phyloP scores from a whole-genome alignment of 495 filamentous ascomycete genomes.

The Penicillium crystallinum region DNA sequence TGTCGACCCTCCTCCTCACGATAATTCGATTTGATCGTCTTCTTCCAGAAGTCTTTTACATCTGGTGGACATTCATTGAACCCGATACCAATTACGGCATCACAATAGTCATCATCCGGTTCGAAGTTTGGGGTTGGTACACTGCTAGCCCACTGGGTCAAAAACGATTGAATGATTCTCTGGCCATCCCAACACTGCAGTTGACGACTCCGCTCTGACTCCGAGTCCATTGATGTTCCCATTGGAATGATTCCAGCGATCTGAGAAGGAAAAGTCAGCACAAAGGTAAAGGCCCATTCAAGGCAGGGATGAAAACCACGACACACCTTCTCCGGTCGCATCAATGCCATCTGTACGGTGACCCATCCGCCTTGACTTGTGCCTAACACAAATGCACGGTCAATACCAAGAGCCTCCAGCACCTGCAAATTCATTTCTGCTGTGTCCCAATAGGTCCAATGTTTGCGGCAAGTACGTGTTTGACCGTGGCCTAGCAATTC shows the following conservation, averaged over 20 bases:
- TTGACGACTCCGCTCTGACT: slow-evolving; percentile 48
- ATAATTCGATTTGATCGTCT: slow-evolving; percentile 51
- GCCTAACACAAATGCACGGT: slow-evolving; percentile 53
- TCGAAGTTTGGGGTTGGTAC: slow-evolving; percentile 48
- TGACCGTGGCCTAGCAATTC: slow-evolving; percentile 50
- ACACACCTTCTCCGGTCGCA: slow-evolving; percentile 52
- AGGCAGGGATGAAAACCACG: too few species aligned
- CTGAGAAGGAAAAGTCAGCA: too few species aligned
- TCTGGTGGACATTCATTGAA: slow-evolving; percentile 40
- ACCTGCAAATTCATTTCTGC: slow-evolving; percentile 48
- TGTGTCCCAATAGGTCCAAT: slow-evolving; percentile 51
- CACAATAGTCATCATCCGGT: slow-evolving; percentile 49
- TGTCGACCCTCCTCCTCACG: slow-evolving; percentile 52
- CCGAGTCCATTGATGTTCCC: slow-evolving; percentile 59
- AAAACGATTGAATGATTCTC: slow-evolving; percentile 32
- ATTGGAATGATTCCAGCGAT: slow-evolving; percentile 56
- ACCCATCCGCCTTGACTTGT: slow-evolving; percentile 64
- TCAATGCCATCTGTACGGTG: slow-evolving; percentile 52
- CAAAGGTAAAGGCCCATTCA: too few species aligned
- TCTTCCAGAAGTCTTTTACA: slow-evolving; percentile 46
- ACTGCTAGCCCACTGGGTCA: slow-evolving; percentile 43
- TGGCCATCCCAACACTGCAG: slow-evolving; percentile 55
- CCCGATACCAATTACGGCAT: slow-evolving; percentile 51
- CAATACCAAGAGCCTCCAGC: slow-evolving; percentile 48
- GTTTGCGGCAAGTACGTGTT: slow-evolving; percentile 35